A percentile compares a stretch with the other conserved stretches of the same genome.
These are phyloP conservation scores for Chrysanthemum seticuspe DNA, from an alignment of 129 eudicot species.

Conservation along the genomic window DNA sequence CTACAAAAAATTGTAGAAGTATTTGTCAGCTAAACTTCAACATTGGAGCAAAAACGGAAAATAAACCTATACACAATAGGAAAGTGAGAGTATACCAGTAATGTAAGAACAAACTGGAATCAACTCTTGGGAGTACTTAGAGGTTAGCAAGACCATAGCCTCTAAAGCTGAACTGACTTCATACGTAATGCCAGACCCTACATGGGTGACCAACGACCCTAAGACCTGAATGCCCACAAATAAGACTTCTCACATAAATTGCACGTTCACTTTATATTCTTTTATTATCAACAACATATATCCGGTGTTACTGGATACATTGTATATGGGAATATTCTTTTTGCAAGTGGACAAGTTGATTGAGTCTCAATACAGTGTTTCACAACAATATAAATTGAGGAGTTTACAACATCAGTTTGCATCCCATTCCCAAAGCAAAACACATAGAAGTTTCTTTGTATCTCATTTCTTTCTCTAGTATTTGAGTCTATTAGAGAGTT, in stretches of 20 bases:
- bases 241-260: too few species aligned
- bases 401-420: too few species aligned
- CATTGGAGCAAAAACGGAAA: slow-evolving; percentile 5
- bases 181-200: slow-evolving; percentile 65
- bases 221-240: slow-evolving; percentile 44
- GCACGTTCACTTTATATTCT: slow-evolving; percentile 2
- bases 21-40: slow-evolving; percentile 12
- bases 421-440: too few species aligned
- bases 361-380: too few species aligned
- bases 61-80: slow-evolving; percentile 7
- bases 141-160: slow-evolving; percentile 67
- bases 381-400: too few species aligned
- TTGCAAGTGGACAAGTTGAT: too few species aligned
- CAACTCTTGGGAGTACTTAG: slow-evolving; percentile 60
- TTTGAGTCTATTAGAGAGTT: too few species aligned
- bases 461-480: too few species aligned
- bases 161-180: slow-evolving; percentile 82
- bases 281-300: slow-evolving; percentile 5
- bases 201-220: slow-evolving; percentile 76
- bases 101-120: slow-evolving; percentile 64
- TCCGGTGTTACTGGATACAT: too few species aligned
- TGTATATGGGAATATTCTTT: too few species aligned
- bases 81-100: slow-evolving; percentile 47
- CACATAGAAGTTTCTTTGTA: too few species aligned
- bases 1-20: slow-evolving; percentile 30